Conservation (phyloP, 2,329 filamentous ascomycete genomes). For the Akanthomyces uredinophilus region DNA sequence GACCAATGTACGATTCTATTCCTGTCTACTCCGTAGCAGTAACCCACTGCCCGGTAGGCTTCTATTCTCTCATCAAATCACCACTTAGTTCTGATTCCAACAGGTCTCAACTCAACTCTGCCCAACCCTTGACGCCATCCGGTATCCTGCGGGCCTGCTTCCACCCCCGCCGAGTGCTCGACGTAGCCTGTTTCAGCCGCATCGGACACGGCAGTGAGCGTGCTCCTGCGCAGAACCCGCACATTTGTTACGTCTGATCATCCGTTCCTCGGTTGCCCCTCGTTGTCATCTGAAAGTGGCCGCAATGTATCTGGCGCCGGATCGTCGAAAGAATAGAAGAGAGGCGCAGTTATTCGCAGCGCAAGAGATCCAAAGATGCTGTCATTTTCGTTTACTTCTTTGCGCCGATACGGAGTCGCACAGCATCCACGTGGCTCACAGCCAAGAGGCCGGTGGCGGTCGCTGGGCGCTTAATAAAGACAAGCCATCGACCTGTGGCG, state of each 20-base stretch:
- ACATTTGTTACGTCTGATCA: constrained; percentile 11
- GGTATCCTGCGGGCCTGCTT: background rate
- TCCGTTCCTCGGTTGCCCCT: constrained; percentile 4
- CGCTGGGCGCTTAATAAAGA: constrained; percentile 4
- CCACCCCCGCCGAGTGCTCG: background rate
- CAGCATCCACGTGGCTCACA: background rate
- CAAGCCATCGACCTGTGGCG: background rate
- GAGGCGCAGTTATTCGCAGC: background rate
- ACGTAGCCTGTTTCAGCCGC: constrained; percentile 3
- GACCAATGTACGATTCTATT: background rate
- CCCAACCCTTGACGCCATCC: background rate
- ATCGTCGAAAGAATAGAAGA: background rate
- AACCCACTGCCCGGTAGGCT: background rate
- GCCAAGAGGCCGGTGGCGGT: constrained; percentile 1
- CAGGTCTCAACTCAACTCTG: no score
- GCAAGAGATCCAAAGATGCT: background rate
- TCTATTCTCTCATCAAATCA: background rate
- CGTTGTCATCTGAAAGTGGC: background rate
- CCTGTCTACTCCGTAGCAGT: no score
- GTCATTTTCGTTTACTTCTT: background rate
- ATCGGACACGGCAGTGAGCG: constrained; percentile 2
- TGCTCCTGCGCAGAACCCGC: background rate
- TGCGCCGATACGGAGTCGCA: background rate
- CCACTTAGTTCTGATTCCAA: no score
- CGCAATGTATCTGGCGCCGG: constrained; percentile 1